Evolutionary conservation across 1,284 basidiomycete species (phyloP).

Genomic region (Leccinum pallidistipes): DNA sequence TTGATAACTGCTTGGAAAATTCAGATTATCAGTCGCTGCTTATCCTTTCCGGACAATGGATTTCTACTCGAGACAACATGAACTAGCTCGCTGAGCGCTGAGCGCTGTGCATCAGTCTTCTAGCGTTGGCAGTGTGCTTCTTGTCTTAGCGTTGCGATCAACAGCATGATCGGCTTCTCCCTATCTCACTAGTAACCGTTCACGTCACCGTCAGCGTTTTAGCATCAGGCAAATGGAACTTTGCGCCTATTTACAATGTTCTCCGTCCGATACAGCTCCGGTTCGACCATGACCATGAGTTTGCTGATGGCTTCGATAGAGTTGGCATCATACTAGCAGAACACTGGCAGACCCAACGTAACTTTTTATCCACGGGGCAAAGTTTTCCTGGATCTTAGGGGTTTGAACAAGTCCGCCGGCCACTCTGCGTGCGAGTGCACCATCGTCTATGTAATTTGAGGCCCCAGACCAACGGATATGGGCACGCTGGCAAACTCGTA

Average conservation of each 20-base stretch:
- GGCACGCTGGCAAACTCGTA: background rate
- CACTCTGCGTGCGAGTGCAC: constrained; percentile 35
- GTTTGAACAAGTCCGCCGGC: constrained; percentile 45
- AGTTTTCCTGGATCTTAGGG: constrained; percentile 39
- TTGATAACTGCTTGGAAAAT: background rate
- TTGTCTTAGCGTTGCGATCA: constrained; percentile 35
- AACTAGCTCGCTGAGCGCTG: background rate
- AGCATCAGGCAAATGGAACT: background rate
- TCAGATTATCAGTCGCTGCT: background rate
- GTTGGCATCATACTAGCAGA: constrained; percentile 47
- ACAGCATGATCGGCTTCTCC: constrained; percentile 41
- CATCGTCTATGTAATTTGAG: constrained; percentile 49
- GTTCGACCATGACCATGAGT: constrained; percentile 40
- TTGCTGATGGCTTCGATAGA: constrained; percentile 47
- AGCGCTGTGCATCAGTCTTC: constrained; percentile 15
- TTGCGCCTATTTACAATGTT: constrained; percentile 48
- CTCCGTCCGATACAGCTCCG: constrained; percentile 54
- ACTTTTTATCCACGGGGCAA: constrained; percentile 37
- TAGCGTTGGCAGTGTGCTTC: constrained; percentile 23
- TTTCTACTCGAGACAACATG: background rate
- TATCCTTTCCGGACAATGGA: background rate
- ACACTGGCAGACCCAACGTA: constrained; percentile 44
- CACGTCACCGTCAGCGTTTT: constrained; percentile 1
- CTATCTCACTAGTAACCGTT: constrained; percentile 34
- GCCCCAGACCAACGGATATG: constrained; percentile 45